A percentile compares a stretch with the other conserved stretches of the same genome.
These are phyloP conservation scores for Auricularia sp. DNA, from an alignment of 768 basidiomycete species.

Conservation along the genomic window DNA sequence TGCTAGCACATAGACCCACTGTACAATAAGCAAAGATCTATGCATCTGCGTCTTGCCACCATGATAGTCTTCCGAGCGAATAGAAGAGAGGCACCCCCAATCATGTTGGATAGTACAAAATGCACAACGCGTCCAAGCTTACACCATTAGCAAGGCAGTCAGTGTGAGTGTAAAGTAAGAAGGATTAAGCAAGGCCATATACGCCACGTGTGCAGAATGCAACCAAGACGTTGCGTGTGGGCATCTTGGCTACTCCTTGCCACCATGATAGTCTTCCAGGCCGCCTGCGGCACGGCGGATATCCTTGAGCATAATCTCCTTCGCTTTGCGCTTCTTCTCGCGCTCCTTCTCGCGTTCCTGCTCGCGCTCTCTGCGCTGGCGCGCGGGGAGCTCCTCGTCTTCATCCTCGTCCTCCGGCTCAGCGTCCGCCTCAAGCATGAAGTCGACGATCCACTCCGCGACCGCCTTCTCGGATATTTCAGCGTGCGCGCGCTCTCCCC, in stretches of 20 bases:
- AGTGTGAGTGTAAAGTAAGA: too few relatives aligned
- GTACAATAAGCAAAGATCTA: not conserved
- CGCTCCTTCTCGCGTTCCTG: slow-evolving; percentile 8
- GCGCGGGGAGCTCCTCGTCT: slow-evolving; percentile 12
- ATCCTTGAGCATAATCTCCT: slow-evolving; percentile 10
- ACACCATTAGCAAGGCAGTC: too few relatives aligned
- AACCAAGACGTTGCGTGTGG: too few relatives aligned
- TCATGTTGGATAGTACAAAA: too few relatives aligned
- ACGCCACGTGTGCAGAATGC: too few relatives aligned
- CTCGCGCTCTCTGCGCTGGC: not conserved
- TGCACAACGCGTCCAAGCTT: too few relatives aligned
- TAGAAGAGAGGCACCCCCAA: too few relatives aligned
- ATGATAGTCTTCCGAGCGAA: not conserved
- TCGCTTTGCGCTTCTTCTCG: slow-evolving; percentile 7
- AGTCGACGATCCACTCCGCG: slow-evolving; percentile 67
- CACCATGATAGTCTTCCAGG: not conserved
- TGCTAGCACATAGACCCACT: slow-evolving; percentile 4
- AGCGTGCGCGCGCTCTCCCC: slow-evolving; percentile 71
- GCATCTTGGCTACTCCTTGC: not conserved
- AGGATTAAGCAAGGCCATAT: too few relatives aligned
- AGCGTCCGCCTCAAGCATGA: slow-evolving; percentile 43
- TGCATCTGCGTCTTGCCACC: not conserved
- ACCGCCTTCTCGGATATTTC: slow-evolving; percentile 77
- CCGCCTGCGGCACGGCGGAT: slow-evolving; percentile 13
- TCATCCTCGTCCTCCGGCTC: slow-evolving; percentile 26